These are phyloP conservation scores for Aureobasidium mangrovei DNA, from an alignment of 2,329 filamentous ascomycete species.

Conservation along the genomic window DNA sequence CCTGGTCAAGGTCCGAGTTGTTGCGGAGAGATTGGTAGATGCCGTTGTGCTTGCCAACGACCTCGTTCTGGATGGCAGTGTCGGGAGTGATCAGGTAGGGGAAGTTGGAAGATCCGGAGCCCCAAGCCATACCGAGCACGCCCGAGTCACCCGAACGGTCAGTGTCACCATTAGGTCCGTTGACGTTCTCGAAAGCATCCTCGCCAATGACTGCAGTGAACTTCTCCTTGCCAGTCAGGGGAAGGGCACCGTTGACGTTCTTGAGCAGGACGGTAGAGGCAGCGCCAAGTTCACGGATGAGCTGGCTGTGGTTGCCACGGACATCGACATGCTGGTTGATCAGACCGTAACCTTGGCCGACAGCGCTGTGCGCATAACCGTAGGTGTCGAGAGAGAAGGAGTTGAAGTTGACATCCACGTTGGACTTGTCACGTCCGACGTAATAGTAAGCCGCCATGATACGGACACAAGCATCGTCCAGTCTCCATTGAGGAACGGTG, in stretches of 20 bases:
- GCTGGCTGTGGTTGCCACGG: constrained; percentile 57
- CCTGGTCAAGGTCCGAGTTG: constrained; percentile 20
- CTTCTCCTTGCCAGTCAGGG: constrained; percentile 37
- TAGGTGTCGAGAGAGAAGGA: constrained; percentile 48
- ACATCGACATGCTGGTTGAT: constrained; percentile 76
- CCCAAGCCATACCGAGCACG: constrained; percentile 40
- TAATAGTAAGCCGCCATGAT: constrained; percentile 43
- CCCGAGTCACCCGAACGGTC: constrained; percentile 39
- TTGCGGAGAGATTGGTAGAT: constrained; percentile 22
- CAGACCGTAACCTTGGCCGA: constrained; percentile 43
- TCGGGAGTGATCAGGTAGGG: constrained; percentile 26
- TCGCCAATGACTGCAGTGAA: constrained; percentile 43
- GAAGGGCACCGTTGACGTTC: constrained; percentile 35
- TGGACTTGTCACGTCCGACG: constrained; percentile 41
- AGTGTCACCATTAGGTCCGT: constrained; percentile 40
- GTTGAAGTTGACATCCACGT: constrained; percentile 37
- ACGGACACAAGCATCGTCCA: constrained; percentile 37
- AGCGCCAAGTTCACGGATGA: constrained; percentile 58
- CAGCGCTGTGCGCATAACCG: constrained; percentile 56
- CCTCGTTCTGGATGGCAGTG: constrained; percentile 23
- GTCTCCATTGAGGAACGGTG: constrained; percentile 25
- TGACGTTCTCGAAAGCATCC: constrained; percentile 38
- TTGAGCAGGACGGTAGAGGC: constrained; percentile 43
- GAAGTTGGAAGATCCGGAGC: constrained; percentile 34
- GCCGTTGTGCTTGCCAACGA: constrained; percentile 18